phyloP scores from a whole-genome alignment of 495 filamentous ascomycete genomes.

The Lepraria neglecta region DNA sequence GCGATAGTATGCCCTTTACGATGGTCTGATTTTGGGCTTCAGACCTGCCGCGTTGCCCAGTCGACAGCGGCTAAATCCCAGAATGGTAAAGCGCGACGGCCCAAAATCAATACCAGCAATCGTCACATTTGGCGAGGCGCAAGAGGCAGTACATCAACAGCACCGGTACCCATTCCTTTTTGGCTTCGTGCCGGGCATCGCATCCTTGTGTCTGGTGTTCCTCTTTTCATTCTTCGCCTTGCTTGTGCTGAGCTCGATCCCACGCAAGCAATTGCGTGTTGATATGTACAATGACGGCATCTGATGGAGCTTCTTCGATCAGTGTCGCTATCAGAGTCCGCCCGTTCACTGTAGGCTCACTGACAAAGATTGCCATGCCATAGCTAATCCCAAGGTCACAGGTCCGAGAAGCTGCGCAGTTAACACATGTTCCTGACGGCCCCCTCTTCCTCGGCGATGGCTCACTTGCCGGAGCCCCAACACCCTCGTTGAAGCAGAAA shows the following conservation, averaged over 20 bases:
- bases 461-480: conserved; percentile 75
- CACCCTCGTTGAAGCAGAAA: conserved; percentile 69
- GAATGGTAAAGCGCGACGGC: conserved; percentile 2
- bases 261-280: neutral
- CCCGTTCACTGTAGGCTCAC: conserved; percentile 73
- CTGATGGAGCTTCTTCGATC: conserved; percentile 64
- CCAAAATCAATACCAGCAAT: conserved; percentile 11
- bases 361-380: conserved; percentile 18
- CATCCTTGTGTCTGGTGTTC: neutral
- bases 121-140: conserved; percentile 8
- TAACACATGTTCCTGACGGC: conserved; percentile 73
- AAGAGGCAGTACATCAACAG: conserved; percentile 9
- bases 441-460: conserved; percentile 93
- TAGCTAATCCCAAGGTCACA: conserved; percentile 26
- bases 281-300: conserved; percentile 43
- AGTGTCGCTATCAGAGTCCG: conserved; percentile 76
- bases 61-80: conserved; percentile 8
- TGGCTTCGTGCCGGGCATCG: neutral
- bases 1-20: no score
- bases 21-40: no score
- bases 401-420: conserved; percentile 60
- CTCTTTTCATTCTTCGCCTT: neutral
- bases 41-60: conserved; percentile 1
- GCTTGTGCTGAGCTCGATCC: neutral
- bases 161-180: neutral